Percentiles rank a stretch among this genome's conserved stretches.
phyloP scores from a whole-genome alignment of 148 eudicot species.

The Talinum fruticosum region DNA sequence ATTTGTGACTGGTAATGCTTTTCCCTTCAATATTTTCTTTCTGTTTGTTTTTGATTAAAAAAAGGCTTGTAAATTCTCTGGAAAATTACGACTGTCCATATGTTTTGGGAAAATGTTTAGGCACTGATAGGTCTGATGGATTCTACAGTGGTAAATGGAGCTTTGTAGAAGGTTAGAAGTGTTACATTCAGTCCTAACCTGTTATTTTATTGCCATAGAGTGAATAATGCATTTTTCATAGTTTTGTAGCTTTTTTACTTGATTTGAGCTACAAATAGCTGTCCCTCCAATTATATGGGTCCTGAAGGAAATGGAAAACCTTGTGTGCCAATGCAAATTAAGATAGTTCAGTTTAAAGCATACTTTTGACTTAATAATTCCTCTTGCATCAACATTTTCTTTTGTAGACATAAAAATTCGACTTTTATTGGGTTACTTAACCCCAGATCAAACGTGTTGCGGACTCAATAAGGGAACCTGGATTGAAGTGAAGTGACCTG shows the following conservation, averaged over 20 bases:
- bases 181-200: conserved; percentile 10
- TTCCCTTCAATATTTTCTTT: not conserved
- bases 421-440: not conserved
- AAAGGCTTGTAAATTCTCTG: not conserved
- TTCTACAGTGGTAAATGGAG: conserved; percentile 25
- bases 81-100: conserved; percentile 20
- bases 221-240: not conserved
- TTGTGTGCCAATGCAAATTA: not conserved
- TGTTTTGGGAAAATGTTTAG: conserved; percentile 19
- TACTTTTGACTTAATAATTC: not conserved
- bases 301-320: not conserved
- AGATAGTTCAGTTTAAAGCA: no score
- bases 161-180: conserved; percentile 32
- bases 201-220: not conserved
- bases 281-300: not conserved
- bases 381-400: not conserved
- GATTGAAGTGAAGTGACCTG: not conserved
- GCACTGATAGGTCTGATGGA: conserved; percentile 31
- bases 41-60: not conserved
- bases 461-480: no score
- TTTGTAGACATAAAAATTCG: not conserved
- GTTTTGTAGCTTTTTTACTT: not conserved
- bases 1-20: conserved; percentile 58
- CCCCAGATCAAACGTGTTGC: not conserved
- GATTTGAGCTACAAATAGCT: not conserved